Evolutionary conservation across 2,329 filamentous ascomycete genomes (phyloP), one percentile per base, ranked within the genome.

Genomic region (Exophiala calicioides): DNA sequence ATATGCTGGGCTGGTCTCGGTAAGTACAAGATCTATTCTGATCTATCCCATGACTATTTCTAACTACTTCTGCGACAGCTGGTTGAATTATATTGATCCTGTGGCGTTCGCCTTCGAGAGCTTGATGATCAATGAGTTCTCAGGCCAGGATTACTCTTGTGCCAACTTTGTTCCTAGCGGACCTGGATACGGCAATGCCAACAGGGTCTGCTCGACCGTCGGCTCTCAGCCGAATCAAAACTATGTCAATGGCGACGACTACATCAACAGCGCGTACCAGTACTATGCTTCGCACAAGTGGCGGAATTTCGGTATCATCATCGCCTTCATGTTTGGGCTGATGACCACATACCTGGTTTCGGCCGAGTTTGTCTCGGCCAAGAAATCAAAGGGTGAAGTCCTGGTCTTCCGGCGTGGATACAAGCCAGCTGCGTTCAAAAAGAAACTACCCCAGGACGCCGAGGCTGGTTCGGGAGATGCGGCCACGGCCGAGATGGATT

Each of bases 231-330:
- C 78, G 9, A 78, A 77, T 23, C 69, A 70, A 15, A 68, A 69
- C 1, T 68, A 62, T 3, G 75, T 86, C 9, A 58, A 72, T 23
- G 82, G 82, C 24, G 62, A 70, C 2, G 66, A 67, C 16, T 86
- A 85, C 57, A 61, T 85, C 2, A 56, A 68, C 7, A 70, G 72
- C 1, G 73, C 73, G 5, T 85, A 78, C 63, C 68, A 75, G 29
- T 58, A 55, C 58, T 73, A 74, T 0, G 69, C 80, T 13, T 68
- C 66, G 19, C 73, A 85, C 58, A 65, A 85, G 0, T 85, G 82
- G 73, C 81, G 87, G 3, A 90, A 91, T 62, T 89, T 87, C 59
- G 87, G 85, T 23, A 82, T 90, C 3, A 68, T 93, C 1, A 81
- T 90, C 56, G 87, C 84, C 0, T 93, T 88, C 56, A 79, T 84